Evolutionary conservation across 2,329 filamentous ascomycete species (phyloP).

Genomic region (Pseudocercospora eumusae): DNA sequence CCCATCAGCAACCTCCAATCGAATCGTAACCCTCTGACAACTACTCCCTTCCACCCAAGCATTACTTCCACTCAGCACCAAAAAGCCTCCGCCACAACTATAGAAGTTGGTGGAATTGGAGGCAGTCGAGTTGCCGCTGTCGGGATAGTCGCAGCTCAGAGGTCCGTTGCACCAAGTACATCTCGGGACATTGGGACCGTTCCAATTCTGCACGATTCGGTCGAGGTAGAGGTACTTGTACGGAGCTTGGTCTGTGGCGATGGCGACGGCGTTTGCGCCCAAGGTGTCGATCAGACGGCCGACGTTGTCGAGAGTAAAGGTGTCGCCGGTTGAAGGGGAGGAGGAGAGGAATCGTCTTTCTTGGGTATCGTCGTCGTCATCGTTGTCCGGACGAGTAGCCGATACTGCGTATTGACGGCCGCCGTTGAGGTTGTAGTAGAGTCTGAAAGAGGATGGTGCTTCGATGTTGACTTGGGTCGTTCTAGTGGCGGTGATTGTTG

Average conservation of each 20-base stretch:
- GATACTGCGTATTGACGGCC: constrained; percentile 2
- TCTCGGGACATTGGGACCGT: neutral
- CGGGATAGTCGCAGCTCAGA: neutral
- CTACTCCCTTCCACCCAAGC: neutral
- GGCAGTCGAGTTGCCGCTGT: neutral
- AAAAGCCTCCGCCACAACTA: neutral
- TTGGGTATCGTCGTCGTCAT: neutral
- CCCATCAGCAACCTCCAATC: neutral
- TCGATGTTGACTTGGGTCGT: neutral
- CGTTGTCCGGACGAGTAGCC: neutral
- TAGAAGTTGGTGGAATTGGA: neutral
- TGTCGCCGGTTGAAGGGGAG: neutral
- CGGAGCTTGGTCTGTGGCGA: neutral
- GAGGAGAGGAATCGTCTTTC: neutral
- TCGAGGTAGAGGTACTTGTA: constrained; percentile 4
- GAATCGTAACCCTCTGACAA: neutral
- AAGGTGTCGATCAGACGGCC: neutral
- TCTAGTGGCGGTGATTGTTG: neutral
- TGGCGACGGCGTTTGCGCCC: neutral
- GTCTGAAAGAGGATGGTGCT: constrained; percentile 1
- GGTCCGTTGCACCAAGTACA: constrained; percentile 10
- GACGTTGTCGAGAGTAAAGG: neutral
- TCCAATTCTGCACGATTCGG: neutral
- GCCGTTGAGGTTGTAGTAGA: constrained; percentile 6
- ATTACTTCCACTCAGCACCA: neutral